These are phyloP conservation scores for Cystobasidium tubakii DNA, from an alignment of 768 basidiomycete species.

Conservation along the genomic window DNA sequence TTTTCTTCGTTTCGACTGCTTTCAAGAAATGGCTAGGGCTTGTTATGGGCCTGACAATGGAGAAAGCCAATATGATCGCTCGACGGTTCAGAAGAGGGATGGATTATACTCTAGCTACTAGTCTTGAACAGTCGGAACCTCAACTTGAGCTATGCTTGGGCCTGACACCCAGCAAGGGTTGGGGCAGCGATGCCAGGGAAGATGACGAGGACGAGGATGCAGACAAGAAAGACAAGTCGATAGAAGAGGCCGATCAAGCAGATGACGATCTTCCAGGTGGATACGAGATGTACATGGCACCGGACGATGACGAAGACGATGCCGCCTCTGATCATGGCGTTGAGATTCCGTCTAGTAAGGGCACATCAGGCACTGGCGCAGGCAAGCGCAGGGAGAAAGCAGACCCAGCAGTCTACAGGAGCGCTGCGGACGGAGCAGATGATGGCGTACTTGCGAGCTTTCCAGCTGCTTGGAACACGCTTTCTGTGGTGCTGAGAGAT, in stretches of 20 bases:
- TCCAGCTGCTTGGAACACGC: conserved; percentile 80
- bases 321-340: conserved; percentile 43
- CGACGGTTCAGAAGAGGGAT: conserved; percentile 83
- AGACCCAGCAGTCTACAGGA: conserved; percentile 35
- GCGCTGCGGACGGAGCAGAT: conserved; percentile 51
- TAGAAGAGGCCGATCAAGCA: neutral
- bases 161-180: conserved; percentile 54
- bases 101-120: conserved; percentile 79
- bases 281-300: conserved; percentile 97
- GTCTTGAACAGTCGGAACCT: conserved; percentile 8
- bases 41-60: conserved; percentile 31
- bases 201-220: conserved; percentile 59
- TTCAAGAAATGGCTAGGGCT: conserved; percentile 41
- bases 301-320: conserved; percentile 78
- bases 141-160: conserved; percentile 1
- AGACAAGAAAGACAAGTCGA: conserved; percentile 48
- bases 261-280: conserved; percentile 61
- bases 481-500: conserved; percentile 83
- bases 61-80: conserved; percentile 53
- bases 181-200: conserved; percentile 52
- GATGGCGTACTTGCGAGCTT: conserved; percentile 71
- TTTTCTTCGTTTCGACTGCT: conserved; percentile 40
- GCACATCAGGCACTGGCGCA: conserved; percentile 42
- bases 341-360: conserved; percentile 30
- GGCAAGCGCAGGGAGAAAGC: conserved; percentile 40